Percentiles rank a stretch among this genome's conserved stretches.
Evolutionary conservation across 345 rosid genomes (phyloP).

Genomic region (Draba incana): DNA sequence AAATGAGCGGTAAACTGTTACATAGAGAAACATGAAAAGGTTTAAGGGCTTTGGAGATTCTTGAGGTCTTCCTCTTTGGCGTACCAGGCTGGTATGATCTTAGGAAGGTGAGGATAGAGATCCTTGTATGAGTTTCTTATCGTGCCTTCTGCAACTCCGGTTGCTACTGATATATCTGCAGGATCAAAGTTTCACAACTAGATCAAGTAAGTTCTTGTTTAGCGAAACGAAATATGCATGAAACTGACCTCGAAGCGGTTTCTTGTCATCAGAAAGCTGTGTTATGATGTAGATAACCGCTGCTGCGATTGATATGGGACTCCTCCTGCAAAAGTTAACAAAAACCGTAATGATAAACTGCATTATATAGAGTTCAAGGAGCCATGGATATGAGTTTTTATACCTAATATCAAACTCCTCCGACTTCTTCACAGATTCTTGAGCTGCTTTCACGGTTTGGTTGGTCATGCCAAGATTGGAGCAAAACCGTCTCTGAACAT

Average conservation of each 20-base stretch:
- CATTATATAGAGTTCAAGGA: not conserved
- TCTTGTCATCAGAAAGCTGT: constrained; percentile 93
- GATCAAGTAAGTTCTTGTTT: not conserved
- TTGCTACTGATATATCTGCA: constrained; percentile 78
- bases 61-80: constrained; percentile 86
- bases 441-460: constrained; percentile 96
- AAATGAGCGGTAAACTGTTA: not conserved
- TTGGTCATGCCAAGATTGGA: constrained; percentile 95
- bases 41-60: constrained; percentile 64
- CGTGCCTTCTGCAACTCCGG: constrained; percentile 93
- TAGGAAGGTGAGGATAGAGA: constrained; percentile 71
- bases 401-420: constrained; percentile 98
- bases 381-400: constrained; percentile 1
- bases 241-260: constrained; percentile 83
- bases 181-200: not conserved
- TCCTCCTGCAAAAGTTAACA: constrained; percentile 67
- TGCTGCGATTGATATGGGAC: constrained; percentile 97
- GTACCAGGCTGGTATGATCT: constrained; percentile 82
- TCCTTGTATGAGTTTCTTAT: constrained; percentile 90
- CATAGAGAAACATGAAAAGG: not conserved
- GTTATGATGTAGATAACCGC: constrained; percentile 93
- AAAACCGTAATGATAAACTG: not conserved
- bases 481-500: constrained; percentile 79
- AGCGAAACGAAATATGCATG: not conserved
- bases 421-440: constrained; percentile 91